Evolutionary conservation across 768 basidiomycete genomes (phyloP), one percentile per base, ranked within the genome.

Genomic region (Leccinum sublutescens): DNA sequence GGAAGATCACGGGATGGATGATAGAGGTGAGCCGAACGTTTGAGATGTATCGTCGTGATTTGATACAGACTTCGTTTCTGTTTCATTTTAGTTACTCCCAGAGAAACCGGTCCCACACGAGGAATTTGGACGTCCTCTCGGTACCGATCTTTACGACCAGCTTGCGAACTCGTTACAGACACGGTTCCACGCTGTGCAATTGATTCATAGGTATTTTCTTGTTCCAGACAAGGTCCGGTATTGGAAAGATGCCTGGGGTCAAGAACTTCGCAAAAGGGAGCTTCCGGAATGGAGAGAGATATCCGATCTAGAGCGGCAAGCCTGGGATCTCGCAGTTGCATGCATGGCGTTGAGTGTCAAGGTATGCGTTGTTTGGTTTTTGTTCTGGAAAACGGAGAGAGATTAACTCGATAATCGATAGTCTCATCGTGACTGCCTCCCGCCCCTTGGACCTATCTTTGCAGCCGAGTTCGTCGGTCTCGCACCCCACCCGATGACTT

Each of bases 361-460:
- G 79, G 86, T 84, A 59, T 7, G 48, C 15, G 38, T 25, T 10
- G 27, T 53, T 45, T 55, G 36, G 1, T n/a, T 43, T 25, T 56
- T 36, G 5, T 38, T 31, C 40, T 56, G 5, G 27, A 21, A 40
- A 34, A 19, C 3, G 43, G 5, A 19, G 19, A 19, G n/a, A 19
- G n/a, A 8, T 6, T 36, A 23, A 5, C 40, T 54, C 14, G 59
- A n/a, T 17, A 10, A 19, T 40, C 9, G 33, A 43, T 59, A 88
- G 86, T 77, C 84, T 55, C 85, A 88, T 72, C 82, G 86, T 14
- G 87, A 89, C 69, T 81, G 84, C 50, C 70, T 88, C 17, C 62
- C 73, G 1, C 87, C 87, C 11, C 75, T 88, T 6, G 64, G 74
- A 12, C 83, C 85, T 1, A 76, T 88, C 2, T 77, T 75, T 53